Percentiles rank a stretch among this genome's conserved stretches.
phyloP scores from a whole-genome alignment of 2,329 filamentous ascomycete species.

The Ceratocystis variospora region DNA sequence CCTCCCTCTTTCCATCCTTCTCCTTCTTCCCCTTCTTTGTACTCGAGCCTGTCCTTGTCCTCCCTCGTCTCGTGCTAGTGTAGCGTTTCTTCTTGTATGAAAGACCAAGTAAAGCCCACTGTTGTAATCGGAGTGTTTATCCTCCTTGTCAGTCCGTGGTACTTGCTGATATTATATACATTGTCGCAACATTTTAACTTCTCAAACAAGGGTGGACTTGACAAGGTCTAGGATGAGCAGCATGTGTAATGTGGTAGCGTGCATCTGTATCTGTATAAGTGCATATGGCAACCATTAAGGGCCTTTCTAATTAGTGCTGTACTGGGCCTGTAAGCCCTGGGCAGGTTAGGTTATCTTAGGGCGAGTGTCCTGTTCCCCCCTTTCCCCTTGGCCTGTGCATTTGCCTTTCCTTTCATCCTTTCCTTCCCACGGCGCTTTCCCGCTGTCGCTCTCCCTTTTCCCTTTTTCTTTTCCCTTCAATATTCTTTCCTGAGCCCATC shows the following conservation, averaged over 20 bases:
- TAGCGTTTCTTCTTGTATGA: neutral
- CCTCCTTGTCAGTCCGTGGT: conserved; percentile 5
- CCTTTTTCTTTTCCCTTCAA: neutral
- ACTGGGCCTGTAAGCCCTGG: neutral
- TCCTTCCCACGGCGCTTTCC: neutral
- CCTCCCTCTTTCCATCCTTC: neutral
- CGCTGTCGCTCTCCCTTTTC: neutral
- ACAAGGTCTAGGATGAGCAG: neutral
- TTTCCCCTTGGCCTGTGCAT: conserved; percentile 2
- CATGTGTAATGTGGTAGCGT: neutral
- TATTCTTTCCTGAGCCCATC: neutral
- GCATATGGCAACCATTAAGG: neutral
- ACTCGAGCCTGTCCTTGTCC: neutral
- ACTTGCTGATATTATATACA: conserved; percentile 1
- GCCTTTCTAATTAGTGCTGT: neutral
- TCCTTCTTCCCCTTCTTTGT: neutral
- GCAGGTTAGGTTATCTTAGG: neutral
- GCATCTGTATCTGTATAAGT: neutral
- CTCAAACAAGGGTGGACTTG: neutral
- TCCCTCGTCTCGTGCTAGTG: neutral
- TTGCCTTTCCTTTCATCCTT: neutral
- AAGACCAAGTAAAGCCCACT: neutral
- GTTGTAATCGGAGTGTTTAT: conserved; percentile 2
- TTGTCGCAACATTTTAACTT: neutral
- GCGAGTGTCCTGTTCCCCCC: neutral